Evolutionary conservation across 305 asterid species (phyloP).

Genomic region (Fraxinus floribunda): DNA sequence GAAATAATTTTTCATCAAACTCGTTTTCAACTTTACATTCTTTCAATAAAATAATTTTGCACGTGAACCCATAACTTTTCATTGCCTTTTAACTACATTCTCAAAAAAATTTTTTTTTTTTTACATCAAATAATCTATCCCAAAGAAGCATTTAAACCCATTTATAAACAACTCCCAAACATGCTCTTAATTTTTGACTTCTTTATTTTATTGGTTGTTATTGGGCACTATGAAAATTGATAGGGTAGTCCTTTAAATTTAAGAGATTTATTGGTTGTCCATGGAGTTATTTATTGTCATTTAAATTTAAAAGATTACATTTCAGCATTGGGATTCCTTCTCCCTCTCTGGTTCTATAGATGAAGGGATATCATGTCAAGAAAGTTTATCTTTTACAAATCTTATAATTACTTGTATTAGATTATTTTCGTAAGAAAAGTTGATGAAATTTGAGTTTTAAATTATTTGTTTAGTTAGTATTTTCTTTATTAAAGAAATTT

Average conservation of each 20-base stretch:
- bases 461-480: neutral
- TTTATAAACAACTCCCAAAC: neutral
- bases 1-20: neutral
- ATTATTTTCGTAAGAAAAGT: neutral
- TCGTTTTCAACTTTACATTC: neutral
- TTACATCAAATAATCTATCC: neutral
- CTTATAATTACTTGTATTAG: neutral
- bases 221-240: neutral
- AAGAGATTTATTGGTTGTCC: neutral
- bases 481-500: neutral
- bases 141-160: neutral
- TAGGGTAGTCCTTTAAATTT: neutral
- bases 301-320: neutral
- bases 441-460: neutral
- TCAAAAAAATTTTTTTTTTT: neutral
- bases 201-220: slow-evolving; percentile 15
- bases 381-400: neutral
- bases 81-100: neutral
- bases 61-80: neutral
- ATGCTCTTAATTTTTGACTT: slow-evolving; percentile 5
- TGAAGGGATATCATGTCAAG: neutral
- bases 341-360: neutral
- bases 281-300: neutral
- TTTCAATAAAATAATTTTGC: neutral
- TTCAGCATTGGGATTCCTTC: neutral